phyloP scores from a whole-genome alignment of 2,329 filamentous ascomycete genomes.

The Pseudogymnoascus sp. region DNA sequence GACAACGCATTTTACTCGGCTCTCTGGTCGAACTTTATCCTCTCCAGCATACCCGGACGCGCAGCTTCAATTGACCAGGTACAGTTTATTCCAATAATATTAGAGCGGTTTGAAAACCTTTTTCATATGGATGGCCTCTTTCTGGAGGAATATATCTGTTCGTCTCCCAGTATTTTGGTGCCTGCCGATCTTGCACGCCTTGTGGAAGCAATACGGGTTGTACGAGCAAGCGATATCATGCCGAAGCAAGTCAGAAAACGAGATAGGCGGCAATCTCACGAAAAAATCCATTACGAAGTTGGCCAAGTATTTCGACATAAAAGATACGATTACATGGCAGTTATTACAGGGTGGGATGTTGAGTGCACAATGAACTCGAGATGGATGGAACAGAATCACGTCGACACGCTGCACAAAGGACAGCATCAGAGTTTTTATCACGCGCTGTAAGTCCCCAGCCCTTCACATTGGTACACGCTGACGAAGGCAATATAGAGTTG shows the following conservation, averaged over 20 bases:
- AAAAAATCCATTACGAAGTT: slow-evolving; percentile 56
- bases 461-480: slow-evolving; percentile 13
- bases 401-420: slow-evolving; percentile 51
- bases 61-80: slow-evolving; percentile 19
- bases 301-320: slow-evolving; percentile 80
- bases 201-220: slow-evolving; percentile 43
- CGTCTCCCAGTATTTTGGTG: background rate
- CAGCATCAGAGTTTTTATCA: slow-evolving; percentile 71
- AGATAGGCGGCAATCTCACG: slow-evolving; percentile 17
- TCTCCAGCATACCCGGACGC: slow-evolving; percentile 20
- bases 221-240: slow-evolving; percentile 47
- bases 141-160: slow-evolving; percentile 30
- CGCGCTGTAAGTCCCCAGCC: slow-evolving; percentile 57
- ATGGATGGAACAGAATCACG: slow-evolving; percentile 56
- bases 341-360: slow-evolving; percentile 76
- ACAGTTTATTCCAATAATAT: slow-evolving; percentile 28
- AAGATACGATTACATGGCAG: slow-evolving; percentile 68
- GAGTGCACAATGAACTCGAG: slow-evolving; percentile 47
- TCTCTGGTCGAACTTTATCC: slow-evolving; percentile 30
- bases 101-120: slow-evolving; percentile 29
- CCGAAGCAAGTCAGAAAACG: slow-evolving; percentile 37
- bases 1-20: slow-evolving; percentile 32
- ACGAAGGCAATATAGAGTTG: slow-evolving; percentile 40
- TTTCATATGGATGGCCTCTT: slow-evolving; percentile 31
- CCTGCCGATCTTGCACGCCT: slow-evolving; percentile 30